Base-by-base conservation (phyloP, 2,329 filamentous ascomycete species). In the Seiridium unicorne region DNA sequence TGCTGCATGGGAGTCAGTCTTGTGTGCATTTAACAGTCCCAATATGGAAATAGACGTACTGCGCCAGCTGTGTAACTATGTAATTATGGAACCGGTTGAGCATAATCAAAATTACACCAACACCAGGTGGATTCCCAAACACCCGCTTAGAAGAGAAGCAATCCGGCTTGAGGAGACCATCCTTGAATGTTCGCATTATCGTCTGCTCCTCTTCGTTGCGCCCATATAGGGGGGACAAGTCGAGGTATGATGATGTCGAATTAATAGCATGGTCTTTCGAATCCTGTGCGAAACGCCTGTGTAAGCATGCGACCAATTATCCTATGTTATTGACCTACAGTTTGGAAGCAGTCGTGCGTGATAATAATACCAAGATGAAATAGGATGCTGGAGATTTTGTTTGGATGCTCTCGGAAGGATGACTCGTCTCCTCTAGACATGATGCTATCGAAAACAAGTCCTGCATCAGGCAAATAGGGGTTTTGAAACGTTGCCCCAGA, bases 151-250 rank as follows among this genome's bases (percentile, higher is more conserved):
- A 81, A 0, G 81, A 80, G 64, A 85, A 85, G 65, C 78, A 80
- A 61, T 85, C 82, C 1, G 80, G 80, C 68, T 84, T 83, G 62
- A 84, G 73, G 64, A 79, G 81, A 51, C 82, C 82, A 48, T 82
- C 77, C 9, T 76, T 70, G 59, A 74, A 74, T 0, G 80, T 82
- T 26, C 82, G 73, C 73, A 85, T 81, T 5, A 63, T 62, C 60
- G 81, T 74, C 63, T 84, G 81, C 63, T 84, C 81, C 1, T 71
- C 67, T 64, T 79, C 76, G 57, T 79, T 81, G 61, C 79, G 81
- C 7, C 82, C 82, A 61, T 85, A 85, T n/a, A 85, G 68, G 5
- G 82, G 81, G 8, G 79, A 76, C 1, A 84, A 73, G 64, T 84
- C 81, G 8, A 84, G 75, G 61, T 84, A 84, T 8, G 38, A 42